phyloP scores from a whole-genome alignment of 2,329 filamentous ascomycete species.

The Nemania sp. region DNA sequence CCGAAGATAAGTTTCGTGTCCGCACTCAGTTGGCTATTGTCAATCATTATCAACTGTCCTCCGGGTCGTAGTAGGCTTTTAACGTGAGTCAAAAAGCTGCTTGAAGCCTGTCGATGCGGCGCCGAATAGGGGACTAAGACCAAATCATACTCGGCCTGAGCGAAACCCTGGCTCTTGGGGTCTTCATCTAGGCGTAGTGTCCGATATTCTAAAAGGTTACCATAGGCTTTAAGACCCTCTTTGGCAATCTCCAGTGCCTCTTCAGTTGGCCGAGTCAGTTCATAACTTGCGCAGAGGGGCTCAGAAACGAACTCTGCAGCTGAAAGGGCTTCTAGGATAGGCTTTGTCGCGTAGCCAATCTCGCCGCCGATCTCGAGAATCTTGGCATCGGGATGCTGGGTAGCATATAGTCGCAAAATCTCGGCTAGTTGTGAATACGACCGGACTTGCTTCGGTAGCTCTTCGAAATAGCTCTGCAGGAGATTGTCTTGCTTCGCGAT shows the following conservation, averaged over 20 bases:
- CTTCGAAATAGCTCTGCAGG: too few species aligned
- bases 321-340: neutral
- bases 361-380: neutral
- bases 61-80: neutral
- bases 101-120: neutral
- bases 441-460: too few species aligned
- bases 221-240: neutral
- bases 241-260: neutral
- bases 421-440: too few species aligned
- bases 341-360: neutral
- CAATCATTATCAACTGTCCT: neutral
- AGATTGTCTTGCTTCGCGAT: too few species aligned
- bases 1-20: neutral
- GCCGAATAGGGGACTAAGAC: neutral
- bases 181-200: neutral
- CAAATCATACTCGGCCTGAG: neutral
- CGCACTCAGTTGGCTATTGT: neutral
- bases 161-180: neutral
- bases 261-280: neutral
- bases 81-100: neutral
- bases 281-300: neutral
- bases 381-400: neutral
- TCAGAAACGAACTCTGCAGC: neutral
- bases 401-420: neutral
- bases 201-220: neutral